A percentile compares a stretch with the other conserved stretches of the same genome.
Conservation (phyloP, 805 yeast genomes). For the Kazachstania kunashirensis region DNA sequence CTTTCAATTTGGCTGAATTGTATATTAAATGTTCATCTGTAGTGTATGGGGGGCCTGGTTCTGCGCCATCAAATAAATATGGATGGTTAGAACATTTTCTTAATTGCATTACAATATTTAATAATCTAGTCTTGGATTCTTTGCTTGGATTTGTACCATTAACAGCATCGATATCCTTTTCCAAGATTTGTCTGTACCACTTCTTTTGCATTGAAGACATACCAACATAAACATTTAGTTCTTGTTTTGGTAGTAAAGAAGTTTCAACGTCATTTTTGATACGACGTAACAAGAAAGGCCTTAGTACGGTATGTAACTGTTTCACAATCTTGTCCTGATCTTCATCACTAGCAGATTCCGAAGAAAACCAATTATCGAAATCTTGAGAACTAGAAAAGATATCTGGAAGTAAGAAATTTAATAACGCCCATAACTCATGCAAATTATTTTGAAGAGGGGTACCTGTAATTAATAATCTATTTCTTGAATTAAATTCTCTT, state of each 20-base stretch:
- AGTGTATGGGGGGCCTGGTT: slow-evolving; percentile 82
- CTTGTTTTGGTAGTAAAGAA: slow-evolving; percentile 65
- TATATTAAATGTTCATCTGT: slow-evolving; percentile 74
- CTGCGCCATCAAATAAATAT: slow-evolving; percentile 77
- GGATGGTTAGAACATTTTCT: slow-evolving; percentile 84
- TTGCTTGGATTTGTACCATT: slow-evolving; percentile 67
- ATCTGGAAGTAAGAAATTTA: slow-evolving; percentile 70
- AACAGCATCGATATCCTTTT: slow-evolving; percentile 76
- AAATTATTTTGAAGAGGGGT: slow-evolving; percentile 75
- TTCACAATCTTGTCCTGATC: slow-evolving; percentile 46
- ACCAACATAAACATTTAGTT: slow-evolving; percentile 62
- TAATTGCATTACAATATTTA: slow-evolving; percentile 77
- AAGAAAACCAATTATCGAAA: slow-evolving; percentile 66
- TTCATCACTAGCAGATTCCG: slow-evolving; percentile 30
- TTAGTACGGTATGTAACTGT: slow-evolving; percentile 65
- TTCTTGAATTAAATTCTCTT: slow-evolving; percentile 59
- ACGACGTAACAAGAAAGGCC: slow-evolving; percentile 68
- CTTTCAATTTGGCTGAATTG: slow-evolving; percentile 63
- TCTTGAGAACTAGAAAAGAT: slow-evolving; percentile 66
- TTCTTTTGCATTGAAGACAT: slow-evolving; percentile 70
- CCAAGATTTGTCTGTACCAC: slow-evolving; percentile 70
- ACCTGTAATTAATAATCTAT: slow-evolving; percentile 68
- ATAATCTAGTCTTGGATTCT: slow-evolving; percentile 64
- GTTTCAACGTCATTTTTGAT: slow-evolving; percentile 73
- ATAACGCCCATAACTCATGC: slow-evolving; percentile 74